These are phyloP conservation scores for Tuber brumale DNA, from an alignment of 495 filamentous ascomycete genomes.

Conservation along the genomic window DNA sequence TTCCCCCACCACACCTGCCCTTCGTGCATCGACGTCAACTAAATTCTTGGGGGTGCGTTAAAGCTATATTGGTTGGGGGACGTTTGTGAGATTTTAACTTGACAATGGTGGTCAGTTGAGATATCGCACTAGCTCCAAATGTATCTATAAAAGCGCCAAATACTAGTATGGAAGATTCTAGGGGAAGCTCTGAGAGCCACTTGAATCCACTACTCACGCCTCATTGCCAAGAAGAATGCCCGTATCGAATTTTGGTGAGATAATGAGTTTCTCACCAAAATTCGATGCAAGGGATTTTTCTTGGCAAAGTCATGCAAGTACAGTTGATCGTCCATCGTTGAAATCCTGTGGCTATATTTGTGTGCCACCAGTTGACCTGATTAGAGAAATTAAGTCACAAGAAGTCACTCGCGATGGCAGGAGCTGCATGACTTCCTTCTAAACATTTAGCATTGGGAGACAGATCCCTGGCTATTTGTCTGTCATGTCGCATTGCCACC, in stretches of 20 bases:
- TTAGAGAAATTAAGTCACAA: neutral
- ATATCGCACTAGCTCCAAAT: neutral
- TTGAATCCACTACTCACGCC: neutral
- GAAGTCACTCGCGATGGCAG: neutral
- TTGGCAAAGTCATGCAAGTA: neutral
- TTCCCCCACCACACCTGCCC: neutral
- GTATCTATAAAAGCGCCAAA: neutral
- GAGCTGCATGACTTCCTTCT: neutral
- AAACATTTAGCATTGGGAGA: neutral
- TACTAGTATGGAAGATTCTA: neutral
- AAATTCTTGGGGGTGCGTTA: neutral
- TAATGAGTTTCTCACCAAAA: neutral
- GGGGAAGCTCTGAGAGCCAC: neutral
- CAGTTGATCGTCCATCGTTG: neutral
- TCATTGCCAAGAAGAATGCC: neutral
- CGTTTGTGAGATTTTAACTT: neutral
- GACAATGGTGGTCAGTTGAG: neutral
- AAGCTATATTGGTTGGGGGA: neutral
- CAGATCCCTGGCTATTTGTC: neutral
- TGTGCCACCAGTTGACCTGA: neutral
- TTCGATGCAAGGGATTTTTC: neutral
- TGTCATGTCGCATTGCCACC: slow-evolving; percentile 19
- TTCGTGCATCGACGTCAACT: neutral
- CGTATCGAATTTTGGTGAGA: neutral
- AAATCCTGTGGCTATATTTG: neutral